Conservation (phyloP, 805 yeast genomes). For the Kodamaea lidongshanica region DNA sequence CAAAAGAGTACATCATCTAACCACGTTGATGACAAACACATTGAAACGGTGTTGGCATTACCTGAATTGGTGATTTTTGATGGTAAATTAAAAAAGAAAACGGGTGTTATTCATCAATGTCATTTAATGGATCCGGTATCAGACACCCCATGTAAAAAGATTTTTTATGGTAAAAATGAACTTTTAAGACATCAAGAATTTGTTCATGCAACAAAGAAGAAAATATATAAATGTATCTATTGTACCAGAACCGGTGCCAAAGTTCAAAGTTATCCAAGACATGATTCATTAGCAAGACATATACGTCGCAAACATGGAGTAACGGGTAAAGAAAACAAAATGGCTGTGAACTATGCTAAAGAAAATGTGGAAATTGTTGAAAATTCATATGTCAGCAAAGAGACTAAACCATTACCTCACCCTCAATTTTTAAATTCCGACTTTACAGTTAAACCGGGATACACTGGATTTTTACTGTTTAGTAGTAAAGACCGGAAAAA, state of each 20-base stretch:
- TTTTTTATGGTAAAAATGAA: slow-evolving; percentile 40
- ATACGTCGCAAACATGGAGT: slow-evolving; percentile 40
- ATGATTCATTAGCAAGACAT: slow-evolving; percentile 40
- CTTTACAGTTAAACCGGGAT: slow-evolving; percentile 23
- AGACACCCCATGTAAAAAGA: slow-evolving; percentile 29
- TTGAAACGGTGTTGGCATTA: slow-evolving; percentile 6
- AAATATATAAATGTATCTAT: slow-evolving; percentile 36
- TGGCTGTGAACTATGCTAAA: slow-evolving; percentile 40
- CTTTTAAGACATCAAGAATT: slow-evolving; percentile 40
- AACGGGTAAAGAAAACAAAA: slow-evolving; percentile 39
- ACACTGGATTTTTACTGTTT: slow-evolving; percentile 27
- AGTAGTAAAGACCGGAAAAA: slow-evolving; percentile 11
- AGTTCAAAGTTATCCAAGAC: slow-evolving; percentile 39
- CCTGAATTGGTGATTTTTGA: slow-evolving; percentile 9
- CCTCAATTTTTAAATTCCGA: slow-evolving; percentile 27
- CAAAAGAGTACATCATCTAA: background rate
- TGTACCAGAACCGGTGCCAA: slow-evolving; percentile 30
- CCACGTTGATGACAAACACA: background rate
- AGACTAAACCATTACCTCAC: slow-evolving; percentile 23
- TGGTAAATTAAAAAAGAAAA: slow-evolving; percentile 13
- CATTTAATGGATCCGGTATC: slow-evolving; percentile 31
- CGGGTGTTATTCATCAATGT: slow-evolving; percentile 37
- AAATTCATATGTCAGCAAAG: slow-evolving; percentile 8
- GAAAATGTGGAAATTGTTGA: slow-evolving; percentile 36
- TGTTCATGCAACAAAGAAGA: slow-evolving; percentile 41